These are phyloP conservation scores for Gastrodia elata DNA, from an alignment of 106 monocot genomes.

Conservation along the genomic window DNA sequence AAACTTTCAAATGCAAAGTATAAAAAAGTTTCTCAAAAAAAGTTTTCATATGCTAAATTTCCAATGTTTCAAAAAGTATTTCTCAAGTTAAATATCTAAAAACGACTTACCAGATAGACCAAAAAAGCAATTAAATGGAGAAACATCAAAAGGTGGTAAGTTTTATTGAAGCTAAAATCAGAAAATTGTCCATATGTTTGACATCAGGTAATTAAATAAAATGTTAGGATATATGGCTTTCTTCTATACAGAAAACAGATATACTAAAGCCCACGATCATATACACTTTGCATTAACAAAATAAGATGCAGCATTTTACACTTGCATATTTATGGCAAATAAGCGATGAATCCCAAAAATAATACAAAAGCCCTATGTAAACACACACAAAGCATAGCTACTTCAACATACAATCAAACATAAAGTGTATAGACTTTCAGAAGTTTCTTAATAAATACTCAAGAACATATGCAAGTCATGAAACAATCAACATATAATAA, in stretches of 20 bases:
- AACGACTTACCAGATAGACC: background rate
- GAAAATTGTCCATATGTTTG: background rate
- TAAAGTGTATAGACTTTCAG: background rate
- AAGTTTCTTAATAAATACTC: background rate
- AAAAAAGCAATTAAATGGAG: background rate
- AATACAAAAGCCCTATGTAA: background rate
- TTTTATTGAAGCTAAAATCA: background rate
- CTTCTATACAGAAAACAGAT: background rate
- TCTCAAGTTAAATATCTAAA: slow-evolving; percentile 4
- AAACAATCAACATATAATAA: background rate
- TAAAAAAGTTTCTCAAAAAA: background rate
- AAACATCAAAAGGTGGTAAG: background rate
- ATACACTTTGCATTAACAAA: background rate
- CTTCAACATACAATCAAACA: background rate
- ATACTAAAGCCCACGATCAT: background rate
- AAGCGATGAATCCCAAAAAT: background rate
- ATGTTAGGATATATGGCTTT: background rate
- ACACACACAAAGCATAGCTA: background rate
- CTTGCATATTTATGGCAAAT: background rate
- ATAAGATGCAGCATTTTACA: background rate
- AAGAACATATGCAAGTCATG: background rate
- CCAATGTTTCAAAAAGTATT: background rate
- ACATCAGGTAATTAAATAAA: background rate
- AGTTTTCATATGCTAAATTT: background rate
- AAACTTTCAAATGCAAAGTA: background rate